These are phyloP conservation scores for Phytophthora aleatoria DNA, from an alignment of 352 stramenopile species.

Conservation along the genomic window DNA sequence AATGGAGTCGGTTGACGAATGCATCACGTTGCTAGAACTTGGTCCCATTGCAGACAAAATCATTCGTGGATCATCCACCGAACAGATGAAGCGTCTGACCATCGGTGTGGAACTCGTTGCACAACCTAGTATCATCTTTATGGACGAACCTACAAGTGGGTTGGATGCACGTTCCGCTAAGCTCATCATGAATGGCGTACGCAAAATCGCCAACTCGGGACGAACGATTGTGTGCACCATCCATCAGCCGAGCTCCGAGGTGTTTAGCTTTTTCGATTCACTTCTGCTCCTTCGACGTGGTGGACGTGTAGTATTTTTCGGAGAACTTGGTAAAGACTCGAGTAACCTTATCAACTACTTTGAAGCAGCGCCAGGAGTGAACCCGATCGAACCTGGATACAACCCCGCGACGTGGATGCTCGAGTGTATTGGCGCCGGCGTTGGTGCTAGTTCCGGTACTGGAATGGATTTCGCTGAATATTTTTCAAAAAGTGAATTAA, in stretches of 20 bases:
- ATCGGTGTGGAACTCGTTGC: slow-evolving; percentile 93
- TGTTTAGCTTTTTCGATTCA: slow-evolving; percentile 91
- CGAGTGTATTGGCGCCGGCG: slow-evolving; percentile 68
- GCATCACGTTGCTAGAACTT: slow-evolving; percentile 60
- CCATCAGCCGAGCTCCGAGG: slow-evolving; percentile 89
- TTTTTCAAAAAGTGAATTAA: slow-evolving; percentile 45
- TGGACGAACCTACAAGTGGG: slow-evolving; percentile 89
- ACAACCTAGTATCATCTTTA: slow-evolving; percentile 85
- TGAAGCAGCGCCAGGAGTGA: slow-evolving; percentile 39
- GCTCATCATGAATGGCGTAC: slow-evolving; percentile 87
- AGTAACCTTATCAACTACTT: slow-evolving; percentile 64
- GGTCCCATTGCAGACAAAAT: slow-evolving; percentile 56
- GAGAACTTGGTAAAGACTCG: slow-evolving; percentile 51
- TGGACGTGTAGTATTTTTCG: slow-evolving; percentile 60
- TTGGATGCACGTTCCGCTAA: slow-evolving; percentile 86
- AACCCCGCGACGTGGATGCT: slow-evolving; percentile 94
- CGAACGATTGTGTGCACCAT: slow-evolving; percentile 91
- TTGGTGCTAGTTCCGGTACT: slow-evolving; percentile 17
- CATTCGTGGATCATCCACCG: slow-evolving; percentile 55
- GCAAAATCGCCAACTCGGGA: slow-evolving; percentile 81
- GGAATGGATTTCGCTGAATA: slow-evolving; percentile 45
- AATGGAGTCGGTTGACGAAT: slow-evolving; percentile 53
- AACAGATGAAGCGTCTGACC: slow-evolving; percentile 69
- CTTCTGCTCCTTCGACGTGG: slow-evolving; percentile 77
- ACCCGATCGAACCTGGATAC: slow-evolving; percentile 75